Evolutionary conservation across 208 protist species (phyloP).

Genomic region (Leishmania turanica): DNA sequence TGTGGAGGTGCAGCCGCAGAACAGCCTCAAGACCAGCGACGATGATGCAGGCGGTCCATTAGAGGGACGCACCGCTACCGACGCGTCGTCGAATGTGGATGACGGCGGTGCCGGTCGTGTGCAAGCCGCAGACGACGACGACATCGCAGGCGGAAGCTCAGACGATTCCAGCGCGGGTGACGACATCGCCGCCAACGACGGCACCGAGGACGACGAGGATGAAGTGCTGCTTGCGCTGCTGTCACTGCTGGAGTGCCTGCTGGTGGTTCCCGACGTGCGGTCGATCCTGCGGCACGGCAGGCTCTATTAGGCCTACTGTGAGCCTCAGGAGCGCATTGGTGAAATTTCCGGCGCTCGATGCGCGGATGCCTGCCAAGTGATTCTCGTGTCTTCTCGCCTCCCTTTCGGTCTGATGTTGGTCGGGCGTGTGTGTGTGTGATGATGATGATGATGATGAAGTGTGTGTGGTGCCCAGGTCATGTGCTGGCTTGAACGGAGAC

Average conservation of each 20-base stretch:
- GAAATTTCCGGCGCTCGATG: not conserved
- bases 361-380: not conserved
- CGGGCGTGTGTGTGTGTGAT: not conserved
- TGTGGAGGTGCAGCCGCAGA: not conserved
- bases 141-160: not conserved
- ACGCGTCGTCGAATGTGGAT: not conserved
- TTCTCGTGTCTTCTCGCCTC: not conserved
- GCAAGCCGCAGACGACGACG: not conserved
- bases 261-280: constrained; percentile 82
- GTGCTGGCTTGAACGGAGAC: not conserved
- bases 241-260: constrained; percentile 73
- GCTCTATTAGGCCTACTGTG: constrained; percentile 30
- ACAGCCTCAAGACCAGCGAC: not conserved
- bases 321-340: not conserved
- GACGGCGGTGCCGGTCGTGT: not conserved
- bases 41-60: not conserved
- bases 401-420: not conserved
- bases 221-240: constrained; percentile 78
- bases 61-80: not conserved
- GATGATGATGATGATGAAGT: not conserved
- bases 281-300: constrained; percentile 79
- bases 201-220: constrained; percentile 48
- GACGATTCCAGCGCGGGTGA: constrained; percentile 20
- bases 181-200: constrained; percentile 24
- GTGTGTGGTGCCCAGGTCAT: not conserved